These are phyloP conservation scores for Aspergillus funiculosus DNA, from an alignment of 495 filamentous ascomycete species.

Conservation along the genomic window DNA sequence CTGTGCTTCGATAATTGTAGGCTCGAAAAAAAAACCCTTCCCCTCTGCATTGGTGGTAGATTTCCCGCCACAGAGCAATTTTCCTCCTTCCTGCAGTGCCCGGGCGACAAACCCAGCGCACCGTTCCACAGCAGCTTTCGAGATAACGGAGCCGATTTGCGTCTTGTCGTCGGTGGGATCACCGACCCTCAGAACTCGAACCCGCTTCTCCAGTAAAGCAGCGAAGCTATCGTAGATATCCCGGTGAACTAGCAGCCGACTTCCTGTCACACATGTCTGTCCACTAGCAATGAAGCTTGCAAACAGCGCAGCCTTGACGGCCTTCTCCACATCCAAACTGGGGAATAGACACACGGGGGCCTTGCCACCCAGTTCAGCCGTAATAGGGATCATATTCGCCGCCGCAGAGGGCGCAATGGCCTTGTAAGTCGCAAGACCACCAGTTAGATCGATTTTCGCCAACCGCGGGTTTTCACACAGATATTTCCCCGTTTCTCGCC, in stretches of 20 bases:
- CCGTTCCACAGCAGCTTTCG: conserved; percentile 32
- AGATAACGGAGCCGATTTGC: conserved; percentile 41
- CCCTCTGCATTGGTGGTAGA: conserved; percentile 28
- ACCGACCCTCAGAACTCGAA: conserved; percentile 42
- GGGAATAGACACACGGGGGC: conserved; percentile 52
- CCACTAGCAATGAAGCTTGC: conserved; percentile 56
- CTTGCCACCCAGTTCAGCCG: conserved; percentile 57
- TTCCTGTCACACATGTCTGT: conserved; percentile 58
- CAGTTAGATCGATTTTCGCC: conserved; percentile 59
- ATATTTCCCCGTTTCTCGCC: conserved; percentile 46
- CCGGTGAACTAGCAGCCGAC: conserved; percentile 50
- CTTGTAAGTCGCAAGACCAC: conserved; percentile 43
- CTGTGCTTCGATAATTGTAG: conserved; percentile 45
- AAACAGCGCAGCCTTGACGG: conserved; percentile 54
- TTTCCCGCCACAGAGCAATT: conserved; percentile 32
- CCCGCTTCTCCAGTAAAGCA: conserved; percentile 31
- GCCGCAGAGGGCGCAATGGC: conserved; percentile 45
- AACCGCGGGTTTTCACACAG: conserved; percentile 49
- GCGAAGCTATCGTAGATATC: conserved; percentile 39
- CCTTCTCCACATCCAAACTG: conserved; percentile 43
- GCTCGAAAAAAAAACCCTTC: conserved; percentile 53
- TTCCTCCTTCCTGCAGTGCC: conserved; percentile 25
- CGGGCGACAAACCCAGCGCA: conserved; percentile 33
- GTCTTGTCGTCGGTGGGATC: conserved; percentile 41
- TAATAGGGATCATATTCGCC: conserved; percentile 48